phyloP scores from a whole-genome alignment of 768 basidiomycete genomes.

The Tricholoma sp. region DNA sequence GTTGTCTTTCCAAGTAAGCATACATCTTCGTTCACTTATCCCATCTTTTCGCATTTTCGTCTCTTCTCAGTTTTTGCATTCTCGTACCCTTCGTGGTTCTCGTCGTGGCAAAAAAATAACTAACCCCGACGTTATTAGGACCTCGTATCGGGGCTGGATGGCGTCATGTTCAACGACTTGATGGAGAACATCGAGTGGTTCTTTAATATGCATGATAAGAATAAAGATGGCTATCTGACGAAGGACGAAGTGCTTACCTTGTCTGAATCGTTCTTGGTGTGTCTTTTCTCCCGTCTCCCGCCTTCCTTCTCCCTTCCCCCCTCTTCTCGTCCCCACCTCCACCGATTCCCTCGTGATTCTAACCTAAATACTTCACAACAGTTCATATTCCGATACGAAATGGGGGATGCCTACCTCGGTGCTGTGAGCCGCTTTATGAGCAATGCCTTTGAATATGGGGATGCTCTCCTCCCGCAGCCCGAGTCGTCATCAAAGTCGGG shows the following conservation, averaged over 20 bases:
- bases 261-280: slow-evolving; percentile 90
- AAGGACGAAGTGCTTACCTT: slow-evolving; percentile 93
- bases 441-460: slow-evolving; percentile 97
- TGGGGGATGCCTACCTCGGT: slow-evolving; percentile 94
- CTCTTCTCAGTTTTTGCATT: no score
- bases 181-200: slow-evolving; percentile 99
- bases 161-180: no score
- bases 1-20: no score
- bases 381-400: slow-evolving; percentile 98
- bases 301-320: no score
- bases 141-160: no score
- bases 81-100: no score
- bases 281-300: background rate
- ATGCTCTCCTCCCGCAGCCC: slow-evolving; percentile 70
- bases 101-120: no score
- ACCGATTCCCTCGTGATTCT: no score
- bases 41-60: no score
- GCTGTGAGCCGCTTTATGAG: slow-evolving; percentile 97
- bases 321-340: no score
- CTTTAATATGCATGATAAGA: slow-evolving; percentile 92
- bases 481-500: slow-evolving; percentile 5
- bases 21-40: no score
- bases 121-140: no score
- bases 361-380: slow-evolving; percentile 24
- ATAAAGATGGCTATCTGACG: slow-evolving; percentile 91